Conservation (phyloP, 352 stramenopile genomes). For the Pythium aphanidermatum region DNA sequence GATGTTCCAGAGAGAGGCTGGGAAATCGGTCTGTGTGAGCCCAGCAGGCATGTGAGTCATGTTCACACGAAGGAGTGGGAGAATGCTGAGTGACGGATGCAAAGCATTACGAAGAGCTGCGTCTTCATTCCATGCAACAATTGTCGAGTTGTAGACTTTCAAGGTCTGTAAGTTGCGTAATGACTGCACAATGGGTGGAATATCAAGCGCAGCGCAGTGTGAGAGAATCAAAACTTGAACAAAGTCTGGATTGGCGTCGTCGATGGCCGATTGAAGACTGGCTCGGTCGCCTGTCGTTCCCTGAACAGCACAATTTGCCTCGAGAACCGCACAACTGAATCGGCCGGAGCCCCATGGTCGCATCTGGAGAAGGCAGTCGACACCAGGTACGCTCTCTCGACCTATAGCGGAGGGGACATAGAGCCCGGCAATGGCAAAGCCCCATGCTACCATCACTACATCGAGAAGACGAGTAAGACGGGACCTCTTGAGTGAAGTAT, state of each 20-base stretch:
- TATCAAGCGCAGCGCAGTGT: slow-evolving; percentile 2
- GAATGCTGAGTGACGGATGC: neutral
- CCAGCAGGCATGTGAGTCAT: neutral
- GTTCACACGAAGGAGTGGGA: slow-evolving; percentile 1
- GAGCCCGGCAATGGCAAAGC: neutral
- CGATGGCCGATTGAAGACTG: neutral
- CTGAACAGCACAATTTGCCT: slow-evolving; percentile 17
- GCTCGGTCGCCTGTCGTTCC: neutral
- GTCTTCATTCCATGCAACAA: neutral
- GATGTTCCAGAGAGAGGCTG: slow-evolving; percentile 1
- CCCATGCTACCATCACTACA: slow-evolving; percentile 4
- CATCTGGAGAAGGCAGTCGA: slow-evolving; percentile 17
- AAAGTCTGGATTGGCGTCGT: neutral
- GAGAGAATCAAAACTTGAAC: slow-evolving; percentile 5
- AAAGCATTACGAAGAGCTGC: neutral
- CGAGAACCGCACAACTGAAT: slow-evolving; percentile 13
- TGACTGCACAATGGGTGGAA: neutral
- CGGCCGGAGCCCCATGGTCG: slow-evolving; percentile 2
- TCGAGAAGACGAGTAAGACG: neutral
- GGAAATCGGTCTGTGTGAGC: slow-evolving; percentile 1
- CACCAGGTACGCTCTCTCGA: neutral
- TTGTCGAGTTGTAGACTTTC: slow-evolving; percentile 17
- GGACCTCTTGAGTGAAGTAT: too few relatives aligned
- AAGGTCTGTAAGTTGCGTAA: neutral
- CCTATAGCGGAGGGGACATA: slow-evolving; percentile 3